Evolutionary conservation across 192 early-diverging fungal genomes (phyloP).

Genomic region (Polychytrium aggregatum): DNA sequence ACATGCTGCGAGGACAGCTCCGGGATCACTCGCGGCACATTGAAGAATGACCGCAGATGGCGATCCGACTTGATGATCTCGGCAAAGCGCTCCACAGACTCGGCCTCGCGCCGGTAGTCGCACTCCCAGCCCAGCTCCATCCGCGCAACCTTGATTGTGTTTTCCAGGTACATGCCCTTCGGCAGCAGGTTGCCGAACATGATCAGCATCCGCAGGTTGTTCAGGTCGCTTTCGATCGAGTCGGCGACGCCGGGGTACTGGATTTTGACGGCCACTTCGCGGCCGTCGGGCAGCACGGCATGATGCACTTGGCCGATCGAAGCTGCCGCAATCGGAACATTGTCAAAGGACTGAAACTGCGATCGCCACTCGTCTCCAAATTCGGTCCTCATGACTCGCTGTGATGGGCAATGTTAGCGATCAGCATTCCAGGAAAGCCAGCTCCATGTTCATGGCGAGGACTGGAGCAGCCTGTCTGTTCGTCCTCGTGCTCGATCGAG

Average conservation of each 20-base stretch:
- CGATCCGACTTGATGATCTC: conserved; percentile 32
- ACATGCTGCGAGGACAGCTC: conserved; percentile 63
- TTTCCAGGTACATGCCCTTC: conserved; percentile 90
- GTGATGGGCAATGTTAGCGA: too few relatives aligned
- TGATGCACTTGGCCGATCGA: conserved; percentile 42
- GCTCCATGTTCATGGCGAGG: too few relatives aligned
- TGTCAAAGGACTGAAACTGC: conserved; percentile 55
- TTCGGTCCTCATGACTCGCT: conserved; percentile 53
- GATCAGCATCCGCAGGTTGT: conserved; percentile 68
- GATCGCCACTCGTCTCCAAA: conserved; percentile 63
- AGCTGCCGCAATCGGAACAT: conserved; percentile 79
- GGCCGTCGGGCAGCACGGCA: conserved; percentile 29
- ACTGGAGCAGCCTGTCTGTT: neutral
- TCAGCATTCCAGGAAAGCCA: too few relatives aligned
- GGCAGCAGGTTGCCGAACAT: conserved; percentile 77
- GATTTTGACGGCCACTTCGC: conserved; percentile 74
- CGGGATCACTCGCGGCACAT: conserved; percentile 61
- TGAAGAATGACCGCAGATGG: conserved; percentile 35
- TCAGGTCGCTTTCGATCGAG: conserved; percentile 81
- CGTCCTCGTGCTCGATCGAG: neutral
- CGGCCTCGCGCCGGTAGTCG: conserved; percentile 83
- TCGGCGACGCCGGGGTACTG: conserved; percentile 91
- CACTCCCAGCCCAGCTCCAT: conserved; percentile 87
- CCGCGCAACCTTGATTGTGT: conserved; percentile 82
- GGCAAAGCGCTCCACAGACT: conserved; percentile 59